Conservation (phyloP, 1,284 basidiomycete species). For the Bondarzewia mesenterica region DNA sequence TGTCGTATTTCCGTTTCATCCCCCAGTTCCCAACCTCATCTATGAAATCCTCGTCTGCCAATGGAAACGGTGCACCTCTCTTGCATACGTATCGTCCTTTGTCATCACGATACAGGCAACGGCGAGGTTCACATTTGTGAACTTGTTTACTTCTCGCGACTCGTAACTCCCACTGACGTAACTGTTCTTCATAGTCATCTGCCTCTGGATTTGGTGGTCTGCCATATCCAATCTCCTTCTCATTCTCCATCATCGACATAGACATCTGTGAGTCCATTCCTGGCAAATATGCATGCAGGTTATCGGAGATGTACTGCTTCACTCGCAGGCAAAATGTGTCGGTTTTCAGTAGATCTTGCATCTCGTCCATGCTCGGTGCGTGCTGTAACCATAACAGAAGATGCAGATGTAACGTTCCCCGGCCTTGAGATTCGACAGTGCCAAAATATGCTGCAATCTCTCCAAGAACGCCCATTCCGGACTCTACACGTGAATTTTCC, state of each 20-base stretch:
- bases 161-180: constrained; percentile 1
- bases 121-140: constrained; percentile 20
- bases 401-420: constrained; percentile 22
- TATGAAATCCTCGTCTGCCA: constrained; percentile 15
- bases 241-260: constrained; percentile 9
- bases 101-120: constrained; percentile 17
- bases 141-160: constrained; percentile 21
- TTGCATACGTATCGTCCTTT: constrained; percentile 26
- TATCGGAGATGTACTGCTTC: constrained; percentile 18
- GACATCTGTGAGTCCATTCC: constrained; percentile 9
- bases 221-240: constrained; percentile 19
- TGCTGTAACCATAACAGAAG: constrained; percentile 21
- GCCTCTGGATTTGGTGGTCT: constrained; percentile 12
- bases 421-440: constrained; percentile 21
- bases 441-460: constrained; percentile 24
- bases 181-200: background rate
- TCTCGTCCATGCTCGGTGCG: constrained; percentile 19
- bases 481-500: constrained; percentile 11
- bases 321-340: constrained; percentile 20
- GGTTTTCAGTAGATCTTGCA: constrained; percentile 16
- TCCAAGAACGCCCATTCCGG: constrained; percentile 16
- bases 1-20: constrained; percentile 16
- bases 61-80: constrained; percentile 24
- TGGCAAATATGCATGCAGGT: constrained; percentile 20
- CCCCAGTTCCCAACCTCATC: constrained; percentile 14